A percentile compares a stretch with the other conserved stretches of the same genome.
These are phyloP conservation scores for Crotalaria pallida DNA, from an alignment of 306 rosid genomes.

Conservation along the genomic window DNA sequence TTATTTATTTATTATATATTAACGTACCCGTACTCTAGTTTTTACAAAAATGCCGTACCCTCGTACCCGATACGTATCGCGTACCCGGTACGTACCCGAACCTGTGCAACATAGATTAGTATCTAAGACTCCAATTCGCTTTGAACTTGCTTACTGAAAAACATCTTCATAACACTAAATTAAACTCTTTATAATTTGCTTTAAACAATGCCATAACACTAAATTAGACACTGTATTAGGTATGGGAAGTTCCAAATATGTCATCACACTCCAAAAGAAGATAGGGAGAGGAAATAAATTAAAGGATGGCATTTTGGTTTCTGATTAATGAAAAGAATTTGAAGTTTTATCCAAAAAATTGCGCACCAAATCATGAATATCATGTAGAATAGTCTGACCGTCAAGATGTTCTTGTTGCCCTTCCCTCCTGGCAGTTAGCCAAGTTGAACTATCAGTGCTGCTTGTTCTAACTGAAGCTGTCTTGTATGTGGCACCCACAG, in stretches of 20 bases:
- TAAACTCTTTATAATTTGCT: too few species aligned
- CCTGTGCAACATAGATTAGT: too few species aligned
- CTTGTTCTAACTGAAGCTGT: conserved; percentile 49
- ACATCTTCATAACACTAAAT: background rate
- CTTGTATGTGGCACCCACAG: conserved; percentile 55
- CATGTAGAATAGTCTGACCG: conserved; percentile 49
- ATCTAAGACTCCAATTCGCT: background rate
- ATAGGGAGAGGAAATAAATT: background rate
- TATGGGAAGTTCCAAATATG: background rate
- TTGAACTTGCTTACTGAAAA: background rate
- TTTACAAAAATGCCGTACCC: too few species aligned
- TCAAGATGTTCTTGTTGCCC: conserved; percentile 55
- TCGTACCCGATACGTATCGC: too few species aligned
- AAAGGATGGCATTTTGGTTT: background rate
- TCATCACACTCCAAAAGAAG: background rate
- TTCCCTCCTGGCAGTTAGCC: conserved; percentile 70
- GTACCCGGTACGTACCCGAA: too few species aligned
- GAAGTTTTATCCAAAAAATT: background rate
- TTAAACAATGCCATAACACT: too few species aligned
- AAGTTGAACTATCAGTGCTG: conserved; percentile 33
- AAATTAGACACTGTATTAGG: background rate
- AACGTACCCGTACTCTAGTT: too few species aligned
- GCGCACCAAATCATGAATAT: conserved; percentile 49
- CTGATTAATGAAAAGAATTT: background rate
- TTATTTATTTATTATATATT: too few species aligned